Evolutionary conservation across 139 green algal species (phyloP).

Genomic region (Tetraselmis striata): DNA sequence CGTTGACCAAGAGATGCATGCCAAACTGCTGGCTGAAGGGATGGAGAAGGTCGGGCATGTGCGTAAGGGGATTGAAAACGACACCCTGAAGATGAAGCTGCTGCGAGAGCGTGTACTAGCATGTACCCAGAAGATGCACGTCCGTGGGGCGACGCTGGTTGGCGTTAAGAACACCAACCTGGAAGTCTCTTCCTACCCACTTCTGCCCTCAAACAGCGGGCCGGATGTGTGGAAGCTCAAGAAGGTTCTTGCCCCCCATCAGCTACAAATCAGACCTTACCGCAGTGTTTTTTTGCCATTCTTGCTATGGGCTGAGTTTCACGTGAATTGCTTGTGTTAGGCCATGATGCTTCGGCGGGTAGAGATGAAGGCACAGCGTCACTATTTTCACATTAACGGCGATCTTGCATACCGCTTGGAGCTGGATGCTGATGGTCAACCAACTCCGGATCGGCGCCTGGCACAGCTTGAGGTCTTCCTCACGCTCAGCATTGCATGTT

Average conservation of each 20-base stretch:
- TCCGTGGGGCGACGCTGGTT: neutral
- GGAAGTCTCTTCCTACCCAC: neutral
- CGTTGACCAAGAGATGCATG: neutral
- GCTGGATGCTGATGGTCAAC: neutral
- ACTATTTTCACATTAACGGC: neutral
- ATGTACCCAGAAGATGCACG: neutral
- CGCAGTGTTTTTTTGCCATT: too few species aligned
- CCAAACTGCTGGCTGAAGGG: neutral
- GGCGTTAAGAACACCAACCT: neutral
- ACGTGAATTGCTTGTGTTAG: too few species aligned
- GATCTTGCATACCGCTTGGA: neutral
- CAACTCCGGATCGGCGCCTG: neutral
- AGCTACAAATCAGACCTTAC: too few species aligned
- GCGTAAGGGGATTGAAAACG: neutral
- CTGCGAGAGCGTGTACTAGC: neutral
- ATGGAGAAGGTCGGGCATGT: neutral
- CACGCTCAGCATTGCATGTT: too few species aligned
- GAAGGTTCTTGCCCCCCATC: too few species aligned
- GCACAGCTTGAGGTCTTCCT: neutral
- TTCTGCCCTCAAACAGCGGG: neutral
- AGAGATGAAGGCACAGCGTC: neutral
- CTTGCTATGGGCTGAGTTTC: too few species aligned
- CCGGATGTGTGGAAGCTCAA: neutral
- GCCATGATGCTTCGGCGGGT: neutral
- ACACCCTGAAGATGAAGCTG: neutral